phyloP scores from a whole-genome alignment of 202 grass and related monocot genomes.

The Elaeis oleifera region DNA sequence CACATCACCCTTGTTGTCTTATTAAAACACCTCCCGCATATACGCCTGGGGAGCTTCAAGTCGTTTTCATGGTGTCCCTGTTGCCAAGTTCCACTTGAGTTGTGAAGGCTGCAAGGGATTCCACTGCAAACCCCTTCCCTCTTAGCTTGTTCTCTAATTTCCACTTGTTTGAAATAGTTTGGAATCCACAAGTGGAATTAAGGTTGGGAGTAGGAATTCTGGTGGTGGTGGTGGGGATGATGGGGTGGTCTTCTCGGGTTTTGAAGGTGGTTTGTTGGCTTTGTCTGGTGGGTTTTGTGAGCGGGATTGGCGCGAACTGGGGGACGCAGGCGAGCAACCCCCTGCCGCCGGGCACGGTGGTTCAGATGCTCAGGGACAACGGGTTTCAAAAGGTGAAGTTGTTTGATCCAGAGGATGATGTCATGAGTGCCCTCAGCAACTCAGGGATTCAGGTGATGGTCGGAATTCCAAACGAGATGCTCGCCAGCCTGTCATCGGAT shows the following conservation, averaged over 20 bases:
- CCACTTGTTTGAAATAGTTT: too few species aligned
- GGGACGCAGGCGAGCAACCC: constrained; percentile 84
- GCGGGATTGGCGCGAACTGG: constrained; percentile 71
- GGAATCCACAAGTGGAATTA: too few species aligned
- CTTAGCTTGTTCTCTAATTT: too few species aligned
- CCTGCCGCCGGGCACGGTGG: constrained; percentile 53
- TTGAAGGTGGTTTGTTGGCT: constrained; percentile 3
- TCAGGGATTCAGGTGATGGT: constrained; percentile 83
- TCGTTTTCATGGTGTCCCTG: too few species aligned
- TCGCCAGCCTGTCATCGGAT: constrained; percentile 40
- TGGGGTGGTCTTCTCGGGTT: not conserved
- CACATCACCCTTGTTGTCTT: too few species aligned
- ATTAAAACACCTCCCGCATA: too few species aligned
- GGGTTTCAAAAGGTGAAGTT: constrained; percentile 83
- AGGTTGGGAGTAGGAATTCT: not conserved
- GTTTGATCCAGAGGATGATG: constrained; percentile 64
- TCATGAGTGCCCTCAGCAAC: constrained; percentile 44
- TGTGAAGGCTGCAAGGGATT: too few species aligned
- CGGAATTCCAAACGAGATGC: constrained; percentile 87
- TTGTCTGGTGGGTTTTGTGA: constrained; percentile 26
- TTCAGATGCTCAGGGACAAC: constrained; percentile 72
- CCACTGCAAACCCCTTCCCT: too few species aligned
- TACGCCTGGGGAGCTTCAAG: too few species aligned
- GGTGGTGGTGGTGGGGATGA: not conserved
- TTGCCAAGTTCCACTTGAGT: too few species aligned